Evolutionary conservation across 257 asterid species (phyloP), one percentile per base, ranked within the genome.

Genomic region (Nicotiana benthamiana): DNA sequence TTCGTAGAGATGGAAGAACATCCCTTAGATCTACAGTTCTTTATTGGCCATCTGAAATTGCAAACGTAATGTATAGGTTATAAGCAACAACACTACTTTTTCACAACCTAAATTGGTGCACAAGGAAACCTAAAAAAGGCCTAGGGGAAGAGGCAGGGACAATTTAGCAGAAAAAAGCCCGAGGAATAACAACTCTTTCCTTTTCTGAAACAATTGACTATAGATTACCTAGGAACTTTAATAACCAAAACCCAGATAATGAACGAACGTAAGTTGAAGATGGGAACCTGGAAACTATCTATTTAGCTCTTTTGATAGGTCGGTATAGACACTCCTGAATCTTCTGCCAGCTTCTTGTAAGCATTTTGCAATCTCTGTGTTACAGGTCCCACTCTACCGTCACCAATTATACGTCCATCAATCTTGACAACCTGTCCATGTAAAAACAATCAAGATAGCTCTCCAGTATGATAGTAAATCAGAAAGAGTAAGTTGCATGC

Each of bases 311-410:
- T 87, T 57, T 76, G 84, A 87, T 91, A 88, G 51, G 92, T 90
- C 56, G 98, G 98, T 83, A 95, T 93, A 77, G 93, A 89, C 78
- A 95, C 95, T 65, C 99, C 98, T 20, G 89, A 79, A 52, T 88
- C 97, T 51, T 86, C 84, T 20, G 88, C 84, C 85, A 93, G 82
- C 30, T 82, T 87, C 79, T 60, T 84, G 79, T 85, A 95, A 84
- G 92, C 97, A 70, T 74, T 82, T 83, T 92, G 97, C 84, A 95
- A 68, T 82, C 89, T 89, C 80, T 79, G 93, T 52, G 98, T 95
- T 83, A 91, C 86, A 0, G 97, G 90, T 86, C 99, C 99, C 64
- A 95, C 96, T 76, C 64, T 60, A 72, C 99, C 99, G 82, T 92
- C 89, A 7, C 98, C 98, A 22, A 95, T 62, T 57, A 82, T 75